phyloP scores from a whole-genome alignment of 345 rosid species.

The Linum usitatissimum region DNA sequence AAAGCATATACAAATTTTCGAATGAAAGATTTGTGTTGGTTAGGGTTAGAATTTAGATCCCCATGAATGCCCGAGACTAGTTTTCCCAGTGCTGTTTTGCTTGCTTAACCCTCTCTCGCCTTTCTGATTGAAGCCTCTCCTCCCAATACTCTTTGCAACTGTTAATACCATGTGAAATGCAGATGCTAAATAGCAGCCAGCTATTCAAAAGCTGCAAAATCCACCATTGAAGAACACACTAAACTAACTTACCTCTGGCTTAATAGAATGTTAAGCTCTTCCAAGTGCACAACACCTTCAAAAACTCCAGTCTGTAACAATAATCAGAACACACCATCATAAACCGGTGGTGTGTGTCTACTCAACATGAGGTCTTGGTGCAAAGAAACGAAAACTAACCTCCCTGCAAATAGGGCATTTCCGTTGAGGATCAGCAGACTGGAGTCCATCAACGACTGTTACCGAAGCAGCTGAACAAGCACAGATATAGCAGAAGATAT shows the following conservation, averaged over 20 bases:
- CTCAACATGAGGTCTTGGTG: too few species aligned
- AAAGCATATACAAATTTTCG: too few species aligned
- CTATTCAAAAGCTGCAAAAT: background rate
- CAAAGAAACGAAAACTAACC: slow-evolving; percentile 30
- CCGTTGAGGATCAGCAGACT: slow-evolving; percentile 45
- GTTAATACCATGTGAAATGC: slow-evolving; percentile 9
- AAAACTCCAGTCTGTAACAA: slow-evolving; percentile 44
- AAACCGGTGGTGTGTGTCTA: too few species aligned
- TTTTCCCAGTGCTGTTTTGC: slow-evolving; percentile 80
- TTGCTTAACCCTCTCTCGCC: slow-evolving; percentile 55
- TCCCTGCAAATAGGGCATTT: slow-evolving; percentile 83
- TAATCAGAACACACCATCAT: background rate
- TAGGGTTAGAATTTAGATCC: slow-evolving; percentile 26
- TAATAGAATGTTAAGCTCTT: slow-evolving; percentile 59
- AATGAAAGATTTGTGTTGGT: too few species aligned
- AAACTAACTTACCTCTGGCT: slow-evolving; percentile 45
- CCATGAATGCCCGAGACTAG: slow-evolving; percentile 59
- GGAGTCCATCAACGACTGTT: slow-evolving; percentile 60
- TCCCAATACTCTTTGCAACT: slow-evolving; percentile 75
- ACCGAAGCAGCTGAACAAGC: slow-evolving; percentile 95
- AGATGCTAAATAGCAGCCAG: background rate
- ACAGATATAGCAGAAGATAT: slow-evolving; percentile 86
- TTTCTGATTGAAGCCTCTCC: slow-evolving; percentile 52
- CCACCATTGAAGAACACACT: slow-evolving; percentile 1
- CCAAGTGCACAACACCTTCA: slow-evolving; percentile 66